Conservation (phyloP, 2,329 filamentous ascomycete species). For the Penicillium vulpinum region DNA sequence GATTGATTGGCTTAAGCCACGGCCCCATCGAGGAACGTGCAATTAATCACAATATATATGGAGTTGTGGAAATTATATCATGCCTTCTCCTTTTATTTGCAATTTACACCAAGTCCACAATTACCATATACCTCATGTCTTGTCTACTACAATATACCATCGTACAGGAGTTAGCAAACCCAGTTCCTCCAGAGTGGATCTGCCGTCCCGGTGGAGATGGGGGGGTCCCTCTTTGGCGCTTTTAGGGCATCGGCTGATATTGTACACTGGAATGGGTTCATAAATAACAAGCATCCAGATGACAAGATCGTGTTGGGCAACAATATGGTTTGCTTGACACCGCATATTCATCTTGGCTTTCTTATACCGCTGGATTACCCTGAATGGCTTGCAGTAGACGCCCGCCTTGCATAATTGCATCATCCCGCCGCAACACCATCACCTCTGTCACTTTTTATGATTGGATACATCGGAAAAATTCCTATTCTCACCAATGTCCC, state of each 20-base stretch:
- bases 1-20: constrained; percentile 16
- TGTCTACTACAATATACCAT: neutral
- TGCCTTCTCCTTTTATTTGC: neutral
- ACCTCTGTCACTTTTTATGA: constrained; percentile 5
- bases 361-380: constrained; percentile 12
- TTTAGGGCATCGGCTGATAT: constrained; percentile 15
- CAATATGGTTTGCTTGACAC: constrained; percentile 3
- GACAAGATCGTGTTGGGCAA: constrained; percentile 8
- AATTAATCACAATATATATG: neutral
- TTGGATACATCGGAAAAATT: constrained; percentile 9
- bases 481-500: neutral
- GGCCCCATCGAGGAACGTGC: constrained; percentile 9
- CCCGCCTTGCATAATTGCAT: constrained; percentile 24
- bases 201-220: constrained; percentile 13
- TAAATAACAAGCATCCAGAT: neutral
- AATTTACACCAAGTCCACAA: neutral
- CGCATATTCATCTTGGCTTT: constrained; percentile 9
- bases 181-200: constrained; percentile 19
- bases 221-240: constrained; percentile 9
- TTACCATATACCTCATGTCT: neutral
- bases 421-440: constrained; percentile 14
- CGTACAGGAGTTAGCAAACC: neutral
- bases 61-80: neutral
- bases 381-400: constrained; percentile 21
- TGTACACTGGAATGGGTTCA: no score